phyloP scores from a whole-genome alignment of 2,329 filamentous ascomycete genomes.

The Achaetomium macrosporum region DNA sequence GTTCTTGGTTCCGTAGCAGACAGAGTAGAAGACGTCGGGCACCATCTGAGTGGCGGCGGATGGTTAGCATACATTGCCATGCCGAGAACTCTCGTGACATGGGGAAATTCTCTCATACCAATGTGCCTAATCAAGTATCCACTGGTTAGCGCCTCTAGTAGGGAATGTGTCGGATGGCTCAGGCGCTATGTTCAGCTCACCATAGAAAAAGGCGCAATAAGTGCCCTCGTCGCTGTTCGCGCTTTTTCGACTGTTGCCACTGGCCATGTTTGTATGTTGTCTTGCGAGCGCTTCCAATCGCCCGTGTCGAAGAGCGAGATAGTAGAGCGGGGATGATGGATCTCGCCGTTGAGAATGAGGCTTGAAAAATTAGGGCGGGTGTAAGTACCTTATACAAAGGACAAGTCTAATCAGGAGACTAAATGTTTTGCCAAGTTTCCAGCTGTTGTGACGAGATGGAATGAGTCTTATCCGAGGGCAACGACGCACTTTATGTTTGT shows the following conservation, averaged over 20 bases:
- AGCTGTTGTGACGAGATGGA: no score
- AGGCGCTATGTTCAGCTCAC: slow-evolving; percentile 29
- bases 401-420: no score
- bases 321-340: no score
- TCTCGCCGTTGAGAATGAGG: no score
- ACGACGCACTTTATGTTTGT: no score
- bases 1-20: slow-evolving; percentile 60
- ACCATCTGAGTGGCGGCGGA: slow-evolving; percentile 55
- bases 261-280: slow-evolving; percentile 1
- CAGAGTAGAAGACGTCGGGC: slow-evolving; percentile 77
- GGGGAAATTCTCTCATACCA: no score
- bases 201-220: slow-evolving; percentile 48
- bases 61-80: neutral
- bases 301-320: neutral
- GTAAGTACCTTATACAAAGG: neutral
- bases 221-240: slow-evolving; percentile 15
- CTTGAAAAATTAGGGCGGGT: no score
- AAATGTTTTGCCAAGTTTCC: no score
- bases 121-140: slow-evolving; percentile 30
- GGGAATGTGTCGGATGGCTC: neutral
- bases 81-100: neutral
- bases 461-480: neutral
- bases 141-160: neutral
- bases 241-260: slow-evolving; percentile 2
- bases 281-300: neutral